These are phyloP conservation scores for thale cress (Arabidopsis thaliana) DNA, from an alignment of 345 rosid species.

Conservation along the genomic window DNA sequence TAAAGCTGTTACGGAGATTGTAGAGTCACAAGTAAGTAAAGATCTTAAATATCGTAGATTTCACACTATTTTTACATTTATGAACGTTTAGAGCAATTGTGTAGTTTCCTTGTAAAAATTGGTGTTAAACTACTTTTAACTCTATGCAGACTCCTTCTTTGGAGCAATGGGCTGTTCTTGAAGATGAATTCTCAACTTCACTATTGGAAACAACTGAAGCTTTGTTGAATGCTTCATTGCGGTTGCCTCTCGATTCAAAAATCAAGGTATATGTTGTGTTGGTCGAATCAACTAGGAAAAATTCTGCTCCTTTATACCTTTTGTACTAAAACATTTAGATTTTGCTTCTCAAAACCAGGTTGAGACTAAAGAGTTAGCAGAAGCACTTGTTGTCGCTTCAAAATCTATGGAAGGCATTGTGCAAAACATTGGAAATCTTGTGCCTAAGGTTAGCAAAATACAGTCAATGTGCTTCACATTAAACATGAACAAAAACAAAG, in stretches of 20 bases:
- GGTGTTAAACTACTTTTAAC: slow-evolving; percentile 16
- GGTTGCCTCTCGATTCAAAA: slow-evolving; percentile 58
- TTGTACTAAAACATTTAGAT: neutral
- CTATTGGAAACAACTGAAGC: slow-evolving; percentile 69
- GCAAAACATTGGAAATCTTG: slow-evolving; percentile 50
- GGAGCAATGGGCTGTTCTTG: slow-evolving; percentile 66
- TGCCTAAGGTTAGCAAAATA: slow-evolving; percentile 60
- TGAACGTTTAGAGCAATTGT: neutral
- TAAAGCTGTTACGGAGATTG: slow-evolving; percentile 56
- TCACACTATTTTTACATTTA: neutral
- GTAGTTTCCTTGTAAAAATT: neutral
- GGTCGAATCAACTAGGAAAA: neutral
- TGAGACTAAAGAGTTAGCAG: slow-evolving; percentile 64
- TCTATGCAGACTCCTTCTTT: slow-evolving; percentile 70
- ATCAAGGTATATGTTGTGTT: slow-evolving; percentile 55
- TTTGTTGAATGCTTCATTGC: slow-evolving; percentile 59
- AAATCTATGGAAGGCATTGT: slow-evolving; percentile 66
- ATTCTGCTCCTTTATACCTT: neutral
- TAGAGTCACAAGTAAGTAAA: slow-evolving; percentile 71
- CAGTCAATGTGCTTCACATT: neutral
- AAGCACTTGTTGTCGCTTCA: slow-evolving; percentile 60
- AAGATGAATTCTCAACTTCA: slow-evolving; percentile 61
- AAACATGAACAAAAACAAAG: neutral
- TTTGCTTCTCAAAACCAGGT: slow-evolving; percentile 48
- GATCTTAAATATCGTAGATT: neutral